These are phyloP conservation scores for Cavenderia fasciculata DNA, from an alignment of 78 protist genomes.

Conservation along the genomic window DNA sequence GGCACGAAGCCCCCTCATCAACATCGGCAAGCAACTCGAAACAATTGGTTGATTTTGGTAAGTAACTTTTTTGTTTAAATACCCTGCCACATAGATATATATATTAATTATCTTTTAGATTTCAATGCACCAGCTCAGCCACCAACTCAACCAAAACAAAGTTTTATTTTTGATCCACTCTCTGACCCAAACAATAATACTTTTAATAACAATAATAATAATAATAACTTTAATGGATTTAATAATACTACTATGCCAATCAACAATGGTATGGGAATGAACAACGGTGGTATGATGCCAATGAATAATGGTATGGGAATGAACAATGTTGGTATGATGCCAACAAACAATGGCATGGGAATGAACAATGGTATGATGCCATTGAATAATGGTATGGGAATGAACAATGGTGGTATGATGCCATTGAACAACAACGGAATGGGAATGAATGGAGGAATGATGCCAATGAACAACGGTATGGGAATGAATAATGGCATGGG, in stretches of 20 bases:
- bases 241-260: neutral
- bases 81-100: too few species aligned
- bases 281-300: slow-evolving; percentile 2
- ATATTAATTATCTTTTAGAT: slow-evolving; percentile 1
- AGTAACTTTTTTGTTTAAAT: too few species aligned
- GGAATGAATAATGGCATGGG: neutral
- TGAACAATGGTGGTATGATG: slow-evolving; percentile 10
- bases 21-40: too few species aligned
- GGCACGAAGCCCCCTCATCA: too few species aligned
- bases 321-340: neutral
- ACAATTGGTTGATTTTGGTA: too few species aligned
- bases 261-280: slow-evolving; percentile 24
- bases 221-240: neutral
- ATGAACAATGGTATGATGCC: slow-evolving; percentile 6
- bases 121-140: neutral
- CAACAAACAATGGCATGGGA: slow-evolving; percentile 15
- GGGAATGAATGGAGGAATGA: slow-evolving; percentile 7
- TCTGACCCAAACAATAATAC: neutral
- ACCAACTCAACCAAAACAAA: slow-evolving; percentile 42
- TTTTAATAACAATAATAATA: neutral
- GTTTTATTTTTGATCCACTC: slow-evolving; percentile 51
- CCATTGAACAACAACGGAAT: slow-evolving; percentile 20
- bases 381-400: slow-evolving; percentile 16
- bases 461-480: slow-evolving; percentile 27
- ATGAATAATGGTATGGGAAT: neutral